phyloP scores from a whole-genome alignment of 768 basidiomycete genomes.

The Macrolepiota fuliginosa region DNA sequence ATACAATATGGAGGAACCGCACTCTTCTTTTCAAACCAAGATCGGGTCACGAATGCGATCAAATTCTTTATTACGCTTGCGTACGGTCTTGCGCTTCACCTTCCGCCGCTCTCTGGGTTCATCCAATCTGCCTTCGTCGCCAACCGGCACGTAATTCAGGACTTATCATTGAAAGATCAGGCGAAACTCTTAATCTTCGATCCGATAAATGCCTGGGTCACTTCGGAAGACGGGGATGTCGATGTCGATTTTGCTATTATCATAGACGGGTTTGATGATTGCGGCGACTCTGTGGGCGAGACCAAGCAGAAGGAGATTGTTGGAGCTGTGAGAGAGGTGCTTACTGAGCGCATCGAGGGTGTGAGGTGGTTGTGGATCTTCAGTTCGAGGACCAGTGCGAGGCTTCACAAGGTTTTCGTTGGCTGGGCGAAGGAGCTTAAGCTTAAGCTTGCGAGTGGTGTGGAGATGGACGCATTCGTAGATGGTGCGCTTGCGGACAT shows the following conservation, averaged over 20 bases:
- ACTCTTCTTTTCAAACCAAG: background rate
- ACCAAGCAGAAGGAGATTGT: background rate
- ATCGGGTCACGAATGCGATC: background rate
- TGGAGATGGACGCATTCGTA: slow-evolving; percentile 1
- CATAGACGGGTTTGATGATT: slow-evolving; percentile 3
- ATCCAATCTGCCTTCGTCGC: slow-evolving; percentile 1
- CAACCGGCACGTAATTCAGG: background rate
- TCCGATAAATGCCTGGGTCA: background rate
- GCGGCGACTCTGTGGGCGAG: background rate
- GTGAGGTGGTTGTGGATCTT: background rate
- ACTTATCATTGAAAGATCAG: background rate
- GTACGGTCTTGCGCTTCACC: background rate
- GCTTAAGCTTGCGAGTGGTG: background rate
- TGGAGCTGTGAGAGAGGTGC: background rate
- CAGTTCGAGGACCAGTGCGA: background rate
- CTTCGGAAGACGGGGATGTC: background rate
- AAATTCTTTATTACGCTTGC: background rate
- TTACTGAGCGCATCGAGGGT: background rate
- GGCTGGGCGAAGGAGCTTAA: background rate
- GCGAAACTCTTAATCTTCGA: background rate
- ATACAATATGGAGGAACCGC: background rate
- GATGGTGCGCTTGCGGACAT: background rate
- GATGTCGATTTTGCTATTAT: slow-evolving; percentile 2
- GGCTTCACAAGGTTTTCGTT: background rate
- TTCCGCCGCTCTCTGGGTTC: background rate